A percentile compares a stretch with the other conserved stretches of the same genome.
Evolutionary conservation across 2,329 filamentous ascomycete genomes (phyloP).

Genomic region (Ascosphaera apis): DNA sequence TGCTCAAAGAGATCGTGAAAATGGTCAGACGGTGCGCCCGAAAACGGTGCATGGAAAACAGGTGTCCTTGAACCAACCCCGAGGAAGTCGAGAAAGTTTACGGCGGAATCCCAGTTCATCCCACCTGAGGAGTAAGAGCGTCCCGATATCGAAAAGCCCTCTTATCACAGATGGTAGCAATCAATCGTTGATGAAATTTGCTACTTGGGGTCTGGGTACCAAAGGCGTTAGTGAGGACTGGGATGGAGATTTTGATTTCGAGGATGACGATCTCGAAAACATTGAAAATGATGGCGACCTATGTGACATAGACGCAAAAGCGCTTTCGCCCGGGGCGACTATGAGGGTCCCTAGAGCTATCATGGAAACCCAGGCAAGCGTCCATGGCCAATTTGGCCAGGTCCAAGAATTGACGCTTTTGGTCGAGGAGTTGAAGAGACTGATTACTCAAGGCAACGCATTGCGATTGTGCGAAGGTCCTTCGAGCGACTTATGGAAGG

Average conservation of each 20-base stretch:
- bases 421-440: conserved; percentile 41
- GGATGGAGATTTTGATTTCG: conserved; percentile 46
- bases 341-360: conserved; percentile 36
- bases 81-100: neutral
- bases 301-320: conserved; percentile 6
- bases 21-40: conserved; percentile 22
- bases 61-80: conserved; percentile 13
- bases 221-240: conserved; percentile 45
- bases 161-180: conserved; percentile 25
- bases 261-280: conserved; percentile 23
- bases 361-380: conserved; percentile 39
- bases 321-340: conserved; percentile 9
- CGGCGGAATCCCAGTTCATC: conserved; percentile 35
- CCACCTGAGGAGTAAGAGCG: conserved; percentile 43
- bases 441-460: conserved; percentile 30
- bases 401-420: conserved; percentile 39
- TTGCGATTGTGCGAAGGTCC: conserved; percentile 31
- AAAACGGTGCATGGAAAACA: conserved; percentile 43
- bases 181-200: conserved; percentile 34
- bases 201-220: conserved; percentile 42
- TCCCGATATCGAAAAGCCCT: conserved; percentile 32
- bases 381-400: conserved; percentile 40
- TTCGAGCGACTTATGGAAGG: conserved; percentile 34
- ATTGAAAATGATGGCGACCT: conserved; percentile 8
- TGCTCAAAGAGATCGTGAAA: neutral